Percentiles rank a stretch among this genome's conserved stretches.
These are phyloP conservation scores for Fusarium sp. DNA, from an alignment of 2,329 filamentous ascomycete species.

Conservation along the genomic window DNA sequence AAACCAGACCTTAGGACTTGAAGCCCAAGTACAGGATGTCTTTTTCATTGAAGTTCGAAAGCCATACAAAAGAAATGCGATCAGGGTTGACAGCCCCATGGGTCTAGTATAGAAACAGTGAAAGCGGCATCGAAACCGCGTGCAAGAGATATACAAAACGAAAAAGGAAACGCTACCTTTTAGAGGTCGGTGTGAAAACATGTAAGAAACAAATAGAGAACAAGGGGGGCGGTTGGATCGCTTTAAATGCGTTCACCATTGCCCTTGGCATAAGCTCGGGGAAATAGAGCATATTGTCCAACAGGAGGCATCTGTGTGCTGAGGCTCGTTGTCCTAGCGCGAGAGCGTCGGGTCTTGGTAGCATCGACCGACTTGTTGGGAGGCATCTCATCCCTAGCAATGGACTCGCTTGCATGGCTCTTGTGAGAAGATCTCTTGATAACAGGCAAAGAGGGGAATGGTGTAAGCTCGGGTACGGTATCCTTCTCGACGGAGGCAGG, in stretches of 20 bases:
- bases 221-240: slow-evolving; percentile 6
- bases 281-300: slow-evolving; percentile 64
- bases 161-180: slow-evolving; percentile 16
- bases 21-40: slow-evolving; percentile 9
- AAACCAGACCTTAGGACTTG: slow-evolving; percentile 8
- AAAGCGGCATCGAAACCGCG: slow-evolving; percentile 9
- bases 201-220: slow-evolving; percentile 21
- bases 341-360: slow-evolving; percentile 53
- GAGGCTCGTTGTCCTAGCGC: slow-evolving; percentile 63
- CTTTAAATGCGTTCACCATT: slow-evolving; percentile 53
- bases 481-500: slow-evolving; percentile 51
- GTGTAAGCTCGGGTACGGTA: slow-evolving; percentile 54
- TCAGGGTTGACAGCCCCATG: neutral
- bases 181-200: slow-evolving; percentile 9
- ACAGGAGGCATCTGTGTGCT: slow-evolving; percentile 59
- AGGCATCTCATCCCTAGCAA: slow-evolving; percentile 50
- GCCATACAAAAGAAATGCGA: slow-evolving; percentile 37
- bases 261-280: slow-evolving; percentile 53
- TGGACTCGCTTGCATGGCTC: slow-evolving; percentile 56
- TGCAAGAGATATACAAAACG: slow-evolving; percentile 9
- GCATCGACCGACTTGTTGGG: slow-evolving; percentile 51
- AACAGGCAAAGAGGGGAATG: slow-evolving; percentile 46
- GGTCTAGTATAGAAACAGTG: slow-evolving; percentile 7
- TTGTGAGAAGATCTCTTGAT: slow-evolving; percentile 51
- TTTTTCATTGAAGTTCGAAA: slow-evolving; percentile 18